A percentile compares a stretch with the other conserved stretches of the same genome.
These are phyloP conservation scores for Oryza meyeriana DNA, from an alignment of 176 grass and related monocot genomes.

Conservation along the genomic window DNA sequence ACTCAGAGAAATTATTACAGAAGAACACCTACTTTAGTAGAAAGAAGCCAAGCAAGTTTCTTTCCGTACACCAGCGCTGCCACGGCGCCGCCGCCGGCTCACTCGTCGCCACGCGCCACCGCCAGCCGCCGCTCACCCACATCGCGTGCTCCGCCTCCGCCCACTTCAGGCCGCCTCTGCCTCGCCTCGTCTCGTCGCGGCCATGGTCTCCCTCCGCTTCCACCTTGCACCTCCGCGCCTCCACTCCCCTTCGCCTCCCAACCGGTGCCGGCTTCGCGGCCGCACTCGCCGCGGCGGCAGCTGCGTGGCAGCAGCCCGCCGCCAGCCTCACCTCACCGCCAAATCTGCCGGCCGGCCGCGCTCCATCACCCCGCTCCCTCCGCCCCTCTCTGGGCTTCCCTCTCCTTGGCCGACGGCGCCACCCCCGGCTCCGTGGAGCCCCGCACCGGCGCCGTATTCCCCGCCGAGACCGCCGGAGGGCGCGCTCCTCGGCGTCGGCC, in stretches of 20 bases:
- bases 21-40: not conserved
- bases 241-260: slow-evolving; percentile 4
- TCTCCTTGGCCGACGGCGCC: slow-evolving; percentile 53
- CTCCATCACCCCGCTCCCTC: slow-evolving; percentile 1
- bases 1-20: too few relatives aligned
- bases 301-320: slow-evolving; percentile 3
- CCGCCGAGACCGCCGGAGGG: slow-evolving; percentile 39
- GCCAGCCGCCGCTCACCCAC: slow-evolving; percentile 2
- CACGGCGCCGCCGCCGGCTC: not conserved
- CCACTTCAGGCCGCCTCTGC: slow-evolving; percentile 1
- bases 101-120: slow-evolving; percentile 13
- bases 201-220: slow-evolving; percentile 51
- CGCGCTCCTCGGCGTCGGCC: slow-evolving; percentile 70
- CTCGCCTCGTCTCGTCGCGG: not conserved
- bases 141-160: slow-evolving; percentile 48
- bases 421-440: slow-evolving; percentile 39
- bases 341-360: slow-evolving; percentile 27
- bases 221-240: slow-evolving; percentile 23
- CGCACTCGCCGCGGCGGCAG: slow-evolving; percentile 29
- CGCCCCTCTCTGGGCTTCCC: slow-evolving; percentile 60
- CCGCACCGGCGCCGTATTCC: slow-evolving; percentile 60
- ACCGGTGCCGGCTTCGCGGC: slow-evolving; percentile 26
- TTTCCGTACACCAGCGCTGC: not conserved
- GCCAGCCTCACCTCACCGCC: slow-evolving; percentile 41
- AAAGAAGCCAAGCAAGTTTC: not conserved